Evolutionary conservation across 257 asterid genomes (phyloP).

Genomic region (Leonotis leonurus): DNA sequence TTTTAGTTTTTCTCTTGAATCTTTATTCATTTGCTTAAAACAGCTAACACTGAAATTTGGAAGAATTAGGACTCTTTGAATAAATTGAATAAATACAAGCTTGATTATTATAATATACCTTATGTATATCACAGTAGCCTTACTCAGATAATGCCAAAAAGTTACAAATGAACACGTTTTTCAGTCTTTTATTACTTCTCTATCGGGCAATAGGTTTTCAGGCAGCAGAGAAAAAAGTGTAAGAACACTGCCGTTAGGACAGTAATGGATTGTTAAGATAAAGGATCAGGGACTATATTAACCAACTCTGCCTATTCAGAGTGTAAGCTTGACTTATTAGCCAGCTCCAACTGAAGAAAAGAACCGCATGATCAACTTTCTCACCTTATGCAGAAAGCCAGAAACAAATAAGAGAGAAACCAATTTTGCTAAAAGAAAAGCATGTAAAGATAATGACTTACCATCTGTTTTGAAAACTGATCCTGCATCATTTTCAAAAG

Average conservation of each 20-base stretch:
- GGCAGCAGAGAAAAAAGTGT: not conserved
- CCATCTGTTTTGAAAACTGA: slow-evolving; percentile 49
- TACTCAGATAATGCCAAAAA: not conserved
- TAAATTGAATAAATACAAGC: not conserved
- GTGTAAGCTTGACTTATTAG: not conserved
- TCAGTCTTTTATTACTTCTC: not conserved
- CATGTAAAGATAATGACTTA: slow-evolving; percentile 20
- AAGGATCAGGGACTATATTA: not conserved
- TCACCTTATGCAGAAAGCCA: not conserved
- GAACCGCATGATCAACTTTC: not conserved
- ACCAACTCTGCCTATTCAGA: not conserved
- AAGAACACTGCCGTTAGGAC: not conserved
- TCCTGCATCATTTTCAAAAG: slow-evolving; percentile 43
- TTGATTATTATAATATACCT: not conserved
- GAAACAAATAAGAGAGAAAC: slow-evolving; percentile 7
- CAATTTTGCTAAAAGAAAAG: slow-evolving; percentile 1
- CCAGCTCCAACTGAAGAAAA: not conserved
- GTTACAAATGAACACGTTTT: not conserved
- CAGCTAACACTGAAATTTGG: not conserved
- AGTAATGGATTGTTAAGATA: not conserved
- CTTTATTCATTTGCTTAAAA: not conserved
- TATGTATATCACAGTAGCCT: not conserved
- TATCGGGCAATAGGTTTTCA: not conserved
- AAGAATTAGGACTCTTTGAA: not conserved
- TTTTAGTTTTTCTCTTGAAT: not conserved